Percentiles rank a stretch among this genome's conserved stretches.
These are phyloP conservation scores for Solanum commersonii DNA, from an alignment of 257 asterid genomes.

Conservation along the genomic window DNA sequence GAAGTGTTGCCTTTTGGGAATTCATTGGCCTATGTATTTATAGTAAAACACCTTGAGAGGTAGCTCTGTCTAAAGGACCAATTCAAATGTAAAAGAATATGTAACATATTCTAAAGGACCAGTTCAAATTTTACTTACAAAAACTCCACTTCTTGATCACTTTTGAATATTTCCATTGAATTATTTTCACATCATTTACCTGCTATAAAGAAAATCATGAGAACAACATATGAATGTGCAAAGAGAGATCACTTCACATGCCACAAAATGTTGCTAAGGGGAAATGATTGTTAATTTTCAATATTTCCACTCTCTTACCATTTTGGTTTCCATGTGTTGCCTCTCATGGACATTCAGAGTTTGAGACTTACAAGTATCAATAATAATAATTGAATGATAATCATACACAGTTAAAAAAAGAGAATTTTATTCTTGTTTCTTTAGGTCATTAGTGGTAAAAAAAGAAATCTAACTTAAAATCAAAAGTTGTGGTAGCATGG, in stretches of 20 bases:
- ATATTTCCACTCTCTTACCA: neutral
- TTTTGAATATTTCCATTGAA: neutral
- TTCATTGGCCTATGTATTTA: slow-evolving; percentile 13
- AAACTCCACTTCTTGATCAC: slow-evolving; percentile 28
- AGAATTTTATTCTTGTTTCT: neutral
- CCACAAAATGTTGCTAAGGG: neutral
- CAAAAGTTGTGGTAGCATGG: neutral
- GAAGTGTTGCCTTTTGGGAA: slow-evolving; percentile 6
- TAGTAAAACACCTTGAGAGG: neutral
- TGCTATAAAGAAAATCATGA: slow-evolving; percentile 9
- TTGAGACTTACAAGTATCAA: neutral
- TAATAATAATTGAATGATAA: neutral
- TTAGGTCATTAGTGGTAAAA: neutral
- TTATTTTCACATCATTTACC: neutral
- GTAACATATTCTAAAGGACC: neutral
- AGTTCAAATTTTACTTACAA: slow-evolving; percentile 18
- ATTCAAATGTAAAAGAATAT: neutral
- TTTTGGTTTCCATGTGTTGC: slow-evolving; percentile 24
- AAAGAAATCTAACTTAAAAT: too few species aligned
- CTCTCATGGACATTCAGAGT: neutral
- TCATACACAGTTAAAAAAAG: neutral
- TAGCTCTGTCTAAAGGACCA: slow-evolving; percentile 20
- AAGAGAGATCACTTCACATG: neutral
- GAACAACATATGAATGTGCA: neutral
- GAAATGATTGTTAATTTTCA: neutral